A percentile compares a stretch with the other conserved stretches of the same genome.
Conservation (phyloP, 73 alveolate species). For the Paramecium caudatum region DNA sequence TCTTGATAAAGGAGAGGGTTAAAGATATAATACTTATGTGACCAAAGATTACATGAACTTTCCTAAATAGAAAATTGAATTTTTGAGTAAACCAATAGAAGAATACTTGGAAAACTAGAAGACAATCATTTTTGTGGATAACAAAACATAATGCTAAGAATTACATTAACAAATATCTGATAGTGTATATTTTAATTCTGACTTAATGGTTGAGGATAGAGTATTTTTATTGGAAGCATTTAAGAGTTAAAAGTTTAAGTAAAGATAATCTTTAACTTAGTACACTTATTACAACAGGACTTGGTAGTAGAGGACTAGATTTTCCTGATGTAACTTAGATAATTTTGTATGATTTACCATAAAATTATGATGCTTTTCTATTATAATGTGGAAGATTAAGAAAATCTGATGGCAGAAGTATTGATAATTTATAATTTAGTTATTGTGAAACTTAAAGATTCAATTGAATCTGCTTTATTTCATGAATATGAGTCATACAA, state of each 20-base stretch:
- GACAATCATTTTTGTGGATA: conserved; percentile 53
- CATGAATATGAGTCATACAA: conserved; percentile 11
- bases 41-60: conserved; percentile 20
- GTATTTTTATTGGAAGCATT: not conserved
- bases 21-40: not conserved
- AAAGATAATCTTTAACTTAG: not conserved
- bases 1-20: not conserved
- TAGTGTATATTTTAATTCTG: not conserved
- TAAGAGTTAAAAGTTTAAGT: not conserved
- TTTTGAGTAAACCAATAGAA: not conserved
- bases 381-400: conserved; percentile 58
- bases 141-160: not conserved
- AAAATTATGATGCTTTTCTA: conserved; percentile 18
- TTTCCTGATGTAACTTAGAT: conserved; percentile 37
- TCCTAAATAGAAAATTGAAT: conserved; percentile 18
- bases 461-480: not conserved
- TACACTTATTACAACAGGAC: not conserved
- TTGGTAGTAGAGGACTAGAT: conserved; percentile 58
- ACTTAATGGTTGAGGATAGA: not conserved
- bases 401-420: conserved; percentile 23
- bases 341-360: conserved; percentile 25
- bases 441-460: conserved; percentile 10
- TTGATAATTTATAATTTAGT: not conserved
- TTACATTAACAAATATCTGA: not conserved
- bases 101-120: not conserved